Evolutionary conservation across 1,284 basidiomycete genomes (phyloP).

Genomic region (Ceratobasidium papillatum): DNA sequence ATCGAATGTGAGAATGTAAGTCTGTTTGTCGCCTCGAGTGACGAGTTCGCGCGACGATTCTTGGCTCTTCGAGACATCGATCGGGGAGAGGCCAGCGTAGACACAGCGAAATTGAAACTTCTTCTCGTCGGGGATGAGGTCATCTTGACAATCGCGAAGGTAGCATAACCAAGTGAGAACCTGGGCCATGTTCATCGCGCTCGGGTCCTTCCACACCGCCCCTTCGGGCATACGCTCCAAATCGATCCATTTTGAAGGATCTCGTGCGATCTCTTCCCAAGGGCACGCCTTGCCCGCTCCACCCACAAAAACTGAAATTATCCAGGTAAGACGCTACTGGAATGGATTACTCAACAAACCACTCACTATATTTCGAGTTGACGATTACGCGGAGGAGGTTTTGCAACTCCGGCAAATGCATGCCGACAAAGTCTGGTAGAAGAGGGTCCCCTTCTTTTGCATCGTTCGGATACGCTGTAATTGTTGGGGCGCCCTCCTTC

Average conservation of each 20-base stretch:
- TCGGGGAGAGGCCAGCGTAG: not conserved
- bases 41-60: not conserved
- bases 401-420: not conserved
- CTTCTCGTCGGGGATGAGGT: not conserved
- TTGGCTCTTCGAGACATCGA: not conserved
- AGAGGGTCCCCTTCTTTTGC: not conserved
- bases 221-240: not conserved
- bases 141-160: not conserved
- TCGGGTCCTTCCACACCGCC: not conserved
- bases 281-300: not conserved
- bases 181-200: not conserved
- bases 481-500: not conserved
- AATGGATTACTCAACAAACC: not conserved
- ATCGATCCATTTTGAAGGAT: not conserved
- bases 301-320: not conserved
- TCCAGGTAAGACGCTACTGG: no score
- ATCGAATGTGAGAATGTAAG: not conserved
- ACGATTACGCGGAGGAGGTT: not conserved
- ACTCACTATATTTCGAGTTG: not conserved
- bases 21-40: not conserved
- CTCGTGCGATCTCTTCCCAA: not conserved
- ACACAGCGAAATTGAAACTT: not conserved
- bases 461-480: not conserved
- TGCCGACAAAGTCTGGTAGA: not conserved
- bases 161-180: not conserved